Percentiles rank a stretch among this genome's conserved stretches.
Evolutionary conservation across 495 filamentous ascomycete species (phyloP).

Genomic region (Daldinia childiae): DNA sequence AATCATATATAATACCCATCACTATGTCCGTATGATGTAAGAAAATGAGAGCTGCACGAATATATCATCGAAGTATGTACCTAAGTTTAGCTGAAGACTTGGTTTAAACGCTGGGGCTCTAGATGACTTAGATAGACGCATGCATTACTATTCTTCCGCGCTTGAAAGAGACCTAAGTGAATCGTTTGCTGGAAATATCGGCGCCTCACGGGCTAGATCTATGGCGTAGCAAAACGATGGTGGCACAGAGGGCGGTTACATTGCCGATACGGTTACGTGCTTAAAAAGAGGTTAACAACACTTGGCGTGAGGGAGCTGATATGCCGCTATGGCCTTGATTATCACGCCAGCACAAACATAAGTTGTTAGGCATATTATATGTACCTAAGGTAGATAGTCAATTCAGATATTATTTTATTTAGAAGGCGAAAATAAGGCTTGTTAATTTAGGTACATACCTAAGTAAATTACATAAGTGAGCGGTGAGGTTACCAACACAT

Average conservation of each 20-base stretch:
- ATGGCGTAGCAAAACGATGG: not conserved
- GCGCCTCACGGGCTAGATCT: not conserved
- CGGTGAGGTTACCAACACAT: conserved; percentile 4
- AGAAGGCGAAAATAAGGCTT: no score
- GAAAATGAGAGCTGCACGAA: not conserved
- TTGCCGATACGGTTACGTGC: not conserved
- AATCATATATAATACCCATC: not conserved
- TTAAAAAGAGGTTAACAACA: not conserved
- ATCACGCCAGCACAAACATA: not conserved
- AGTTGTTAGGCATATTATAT: no score
- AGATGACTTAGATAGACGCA: not conserved
- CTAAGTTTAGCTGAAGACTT: not conserved
- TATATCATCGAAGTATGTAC: not conserved
- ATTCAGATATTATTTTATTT: no score
- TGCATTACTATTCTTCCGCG: not conserved
- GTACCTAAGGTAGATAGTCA: no score
- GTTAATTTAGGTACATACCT: no score
- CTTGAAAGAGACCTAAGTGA: not conserved
- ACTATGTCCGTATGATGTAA: not conserved
- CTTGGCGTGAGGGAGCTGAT: not conserved
- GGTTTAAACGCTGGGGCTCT: not conserved
- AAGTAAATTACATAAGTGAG: conserved; percentile 4
- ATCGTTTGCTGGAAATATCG: not conserved
- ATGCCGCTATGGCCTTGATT: not conserved
- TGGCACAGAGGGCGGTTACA: not conserved